These are phyloP conservation scores for Harringtonia aguacate DNA, from an alignment of 2,329 filamentous ascomycete genomes.

Conservation along the genomic window DNA sequence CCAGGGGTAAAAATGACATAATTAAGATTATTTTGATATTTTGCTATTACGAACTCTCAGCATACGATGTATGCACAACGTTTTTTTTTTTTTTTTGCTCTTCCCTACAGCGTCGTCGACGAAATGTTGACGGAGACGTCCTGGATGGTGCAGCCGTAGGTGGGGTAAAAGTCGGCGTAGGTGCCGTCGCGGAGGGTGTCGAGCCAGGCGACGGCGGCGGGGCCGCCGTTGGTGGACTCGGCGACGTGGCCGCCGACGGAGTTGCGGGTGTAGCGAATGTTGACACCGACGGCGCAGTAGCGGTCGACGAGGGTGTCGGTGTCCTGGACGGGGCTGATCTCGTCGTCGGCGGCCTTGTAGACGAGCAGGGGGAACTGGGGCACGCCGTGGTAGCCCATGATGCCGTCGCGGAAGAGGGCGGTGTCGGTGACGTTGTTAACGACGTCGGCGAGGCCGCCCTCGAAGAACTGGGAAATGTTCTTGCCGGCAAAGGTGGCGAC, in stretches of 20 bases:
- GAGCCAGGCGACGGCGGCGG: slow-evolving; percentile 14
- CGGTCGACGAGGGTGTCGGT: slow-evolving; percentile 27
- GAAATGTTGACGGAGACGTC: slow-evolving; percentile 8
- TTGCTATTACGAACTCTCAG: too few relatives aligned
- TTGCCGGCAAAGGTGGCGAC: slow-evolving; percentile 20
- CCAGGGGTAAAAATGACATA: too few relatives aligned
- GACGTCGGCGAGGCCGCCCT: slow-evolving; percentile 19
- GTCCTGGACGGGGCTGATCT: slow-evolving; percentile 27
- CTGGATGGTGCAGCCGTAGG: slow-evolving; percentile 7
- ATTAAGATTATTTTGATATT: too few relatives aligned
- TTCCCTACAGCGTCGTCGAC: not conserved
- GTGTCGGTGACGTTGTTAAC: slow-evolving; percentile 13
- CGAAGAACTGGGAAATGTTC: slow-evolving; percentile 30
- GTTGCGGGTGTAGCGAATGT: slow-evolving; percentile 30
- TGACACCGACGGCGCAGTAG: slow-evolving; percentile 28
- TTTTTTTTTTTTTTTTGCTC: too few relatives aligned
- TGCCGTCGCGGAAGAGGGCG: too few relatives aligned
- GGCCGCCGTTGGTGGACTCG: slow-evolving; percentile 16
- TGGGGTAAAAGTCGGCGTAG: slow-evolving; percentile 4
- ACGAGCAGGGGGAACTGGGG: slow-evolving; percentile 33
- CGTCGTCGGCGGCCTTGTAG: slow-evolving; percentile 34
- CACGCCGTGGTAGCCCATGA: slow-evolving; percentile 25
- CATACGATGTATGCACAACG: too few relatives aligned
- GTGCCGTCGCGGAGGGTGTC: slow-evolving; percentile 10
- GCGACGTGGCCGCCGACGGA: slow-evolving; percentile 26